These are phyloP conservation scores for Aspergillus taichungensis DNA, from an alignment of 495 filamentous ascomycete genomes.

Conservation along the genomic window DNA sequence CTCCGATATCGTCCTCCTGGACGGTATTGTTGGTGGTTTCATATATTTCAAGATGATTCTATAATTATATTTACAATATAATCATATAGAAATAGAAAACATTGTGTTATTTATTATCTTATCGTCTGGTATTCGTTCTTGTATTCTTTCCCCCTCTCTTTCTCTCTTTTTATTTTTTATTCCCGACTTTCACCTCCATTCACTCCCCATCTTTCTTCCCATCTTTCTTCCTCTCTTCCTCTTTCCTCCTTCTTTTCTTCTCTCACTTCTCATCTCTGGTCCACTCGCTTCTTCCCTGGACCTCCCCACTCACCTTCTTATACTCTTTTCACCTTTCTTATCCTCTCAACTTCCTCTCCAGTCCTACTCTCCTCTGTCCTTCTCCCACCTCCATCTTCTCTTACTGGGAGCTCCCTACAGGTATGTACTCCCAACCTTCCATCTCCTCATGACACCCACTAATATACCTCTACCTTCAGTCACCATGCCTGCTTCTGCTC, in stretches of 20 bases:
- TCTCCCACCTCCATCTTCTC: neutral
- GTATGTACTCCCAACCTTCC: neutral
- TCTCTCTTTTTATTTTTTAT: conserved; percentile 2
- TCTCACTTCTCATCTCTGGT: conserved; percentile 4
- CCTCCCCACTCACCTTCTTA: conserved; percentile 12
- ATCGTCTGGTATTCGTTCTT: neutral
- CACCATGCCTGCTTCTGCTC: conserved; percentile 42
- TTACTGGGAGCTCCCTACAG: no score
- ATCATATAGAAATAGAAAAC: no score
- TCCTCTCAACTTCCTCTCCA: neutral
- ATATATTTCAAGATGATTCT: neutral
- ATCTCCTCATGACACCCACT: neutral
- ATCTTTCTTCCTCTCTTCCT: conserved; percentile 12
- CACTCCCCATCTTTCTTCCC: conserved; percentile 12
- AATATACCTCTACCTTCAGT: neutral
- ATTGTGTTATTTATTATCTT: neutral
- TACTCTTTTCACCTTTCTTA: conserved; percentile 5
- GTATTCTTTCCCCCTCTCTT: neutral
- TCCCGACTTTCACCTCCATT: conserved; percentile 11
- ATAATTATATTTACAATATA: neutral
- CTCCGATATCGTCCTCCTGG: no score
- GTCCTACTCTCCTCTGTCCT: neutral
- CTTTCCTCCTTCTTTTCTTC: conserved; percentile 5
- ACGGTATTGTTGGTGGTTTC: no score
- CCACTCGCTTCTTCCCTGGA: conserved; percentile 3